These are phyloP conservation scores for Candida koratica DNA, from an alignment of 805 yeast genomes.

Conservation along the genomic window DNA sequence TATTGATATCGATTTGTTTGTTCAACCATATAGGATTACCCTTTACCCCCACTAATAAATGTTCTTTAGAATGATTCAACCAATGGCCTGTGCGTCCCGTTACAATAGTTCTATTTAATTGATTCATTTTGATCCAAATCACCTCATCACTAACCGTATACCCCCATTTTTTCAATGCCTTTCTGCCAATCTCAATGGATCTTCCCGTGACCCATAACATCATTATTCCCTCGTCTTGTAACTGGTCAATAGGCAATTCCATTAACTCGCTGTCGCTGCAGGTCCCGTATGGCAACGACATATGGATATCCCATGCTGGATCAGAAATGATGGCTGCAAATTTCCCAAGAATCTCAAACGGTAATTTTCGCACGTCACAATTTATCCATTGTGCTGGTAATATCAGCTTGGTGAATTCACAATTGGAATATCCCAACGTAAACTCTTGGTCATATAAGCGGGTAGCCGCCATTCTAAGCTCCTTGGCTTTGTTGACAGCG, in stretches of 20 bases:
- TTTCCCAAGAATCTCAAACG: slow-evolving; percentile 68
- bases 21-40: slow-evolving; percentile 76
- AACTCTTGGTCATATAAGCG: slow-evolving; percentile 30
- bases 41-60: slow-evolving; percentile 77
- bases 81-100: slow-evolving; percentile 97
- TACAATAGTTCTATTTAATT: slow-evolving; percentile 79
- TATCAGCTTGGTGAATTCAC: slow-evolving; percentile 30
- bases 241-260: slow-evolving; percentile 56
- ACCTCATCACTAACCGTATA: slow-evolving; percentile 73
- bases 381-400: slow-evolving; percentile 79
- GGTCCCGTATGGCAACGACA: slow-evolving; percentile 75
- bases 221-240: slow-evolving; percentile 82
- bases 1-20: slow-evolving; percentile 64
- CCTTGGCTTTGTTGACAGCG: slow-evolving; percentile 1
- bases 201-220: slow-evolving; percentile 95
- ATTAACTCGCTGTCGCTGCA: slow-evolving; percentile 74
- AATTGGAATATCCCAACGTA: slow-evolving; percentile 47
- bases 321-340: slow-evolving; percentile 84
- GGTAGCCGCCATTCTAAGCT: slow-evolving; percentile 9
- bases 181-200: slow-evolving; percentile 83
- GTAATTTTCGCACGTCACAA: slow-evolving; percentile 75
- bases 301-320: slow-evolving; percentile 96
- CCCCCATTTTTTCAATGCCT: slow-evolving; percentile 78
- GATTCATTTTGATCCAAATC: slow-evolving; percentile 89
- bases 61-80: slow-evolving; percentile 94